Base-by-base conservation (phyloP, 352 stramenopile species). In the Phytophthora ohioensis region DNA sequence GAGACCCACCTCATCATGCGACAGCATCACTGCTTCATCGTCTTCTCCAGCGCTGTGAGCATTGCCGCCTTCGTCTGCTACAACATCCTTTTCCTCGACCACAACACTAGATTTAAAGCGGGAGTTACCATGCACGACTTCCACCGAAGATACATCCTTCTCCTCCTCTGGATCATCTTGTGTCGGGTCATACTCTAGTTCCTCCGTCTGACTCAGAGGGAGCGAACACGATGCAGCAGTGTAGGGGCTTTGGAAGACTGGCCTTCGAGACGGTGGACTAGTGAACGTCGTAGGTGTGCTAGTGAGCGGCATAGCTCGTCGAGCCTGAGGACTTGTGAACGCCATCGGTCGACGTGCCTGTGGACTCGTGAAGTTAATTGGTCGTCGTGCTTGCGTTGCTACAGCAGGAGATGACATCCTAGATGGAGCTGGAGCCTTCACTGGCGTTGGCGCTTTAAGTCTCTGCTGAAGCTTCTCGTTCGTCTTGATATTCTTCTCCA, bases 401-500 rank as follows among this genome's bases (percentile, higher is more conserved):
- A 55, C n/a, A 10, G 57, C 58, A 41, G 63, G 73, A 39, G 73
- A 80, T 11, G 73, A 71, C 58, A 74, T 71, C 27, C 59, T 51
- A 36, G 67, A 74, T 8, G 53, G 48, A 35, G 62, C 38, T 3
- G 65, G 47, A 12, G 75, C 65, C 51, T 85, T 85, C 42, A 80
- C 69, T 2, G 77, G 75, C 11, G 77, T 81, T 3, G 73, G 73
- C 1, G 81, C 83, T 47, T 93, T 76, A 11, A 93, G 63, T 2
- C 85, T 75, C 64, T 87, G 73, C 54, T 93, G 73, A 8, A 93
- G 69, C 47, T 91, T 91, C 59, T 90, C 81, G 17, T 80, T 91
- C 3, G 80, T 82, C 64, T 91, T 91, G 31, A 93, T 59, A 57
- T 93, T 93, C 52, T 86, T 88, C 62, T 91, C 72, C n/a, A 87